Percentiles rank a stretch among this genome's conserved stretches.
Conservation (phyloP, 176 grass and related monocot genomes). For the Carex myosuroides region DNA sequence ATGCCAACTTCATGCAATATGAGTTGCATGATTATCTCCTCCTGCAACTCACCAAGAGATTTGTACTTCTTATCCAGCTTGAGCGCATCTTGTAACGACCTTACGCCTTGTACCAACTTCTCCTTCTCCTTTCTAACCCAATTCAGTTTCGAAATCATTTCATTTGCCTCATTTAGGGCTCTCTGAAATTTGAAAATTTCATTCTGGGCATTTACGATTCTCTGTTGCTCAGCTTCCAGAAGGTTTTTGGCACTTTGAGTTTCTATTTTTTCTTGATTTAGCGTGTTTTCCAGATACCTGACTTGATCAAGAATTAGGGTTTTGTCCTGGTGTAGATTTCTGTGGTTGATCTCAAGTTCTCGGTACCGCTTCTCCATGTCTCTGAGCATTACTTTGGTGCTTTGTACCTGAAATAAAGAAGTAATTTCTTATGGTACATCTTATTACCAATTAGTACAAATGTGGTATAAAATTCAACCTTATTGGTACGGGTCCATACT, state of each 20-base stretch:
- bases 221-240: constrained; percentile 58
- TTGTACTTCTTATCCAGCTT: constrained; percentile 75
- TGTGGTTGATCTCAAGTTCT: constrained; percentile 56
- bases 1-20: constrained; percentile 76
- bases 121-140: constrained; percentile 40
- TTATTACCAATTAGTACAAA: background rate
- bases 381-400: constrained; percentile 46
- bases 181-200: constrained; percentile 72
- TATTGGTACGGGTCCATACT: background rate
- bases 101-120: constrained; percentile 50
- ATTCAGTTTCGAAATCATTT: constrained; percentile 44
- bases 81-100: constrained; percentile 54
- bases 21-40: constrained; percentile 88
- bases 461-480: background rate
- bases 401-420: constrained; percentile 50
- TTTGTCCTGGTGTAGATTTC: constrained; percentile 69
- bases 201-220: constrained; percentile 46
- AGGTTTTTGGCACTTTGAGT: constrained; percentile 35
- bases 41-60: constrained; percentile 59
- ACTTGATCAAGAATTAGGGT: constrained; percentile 26
- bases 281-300: constrained; percentile 36
- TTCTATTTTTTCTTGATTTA: constrained; percentile 44
- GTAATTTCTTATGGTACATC: background rate
- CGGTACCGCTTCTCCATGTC: constrained; percentile 55
- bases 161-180: constrained; percentile 61